Evolutionary conservation across 441 rosid genomes (phyloP).

Genomic region (Arabidopsis hybrid): DNA sequence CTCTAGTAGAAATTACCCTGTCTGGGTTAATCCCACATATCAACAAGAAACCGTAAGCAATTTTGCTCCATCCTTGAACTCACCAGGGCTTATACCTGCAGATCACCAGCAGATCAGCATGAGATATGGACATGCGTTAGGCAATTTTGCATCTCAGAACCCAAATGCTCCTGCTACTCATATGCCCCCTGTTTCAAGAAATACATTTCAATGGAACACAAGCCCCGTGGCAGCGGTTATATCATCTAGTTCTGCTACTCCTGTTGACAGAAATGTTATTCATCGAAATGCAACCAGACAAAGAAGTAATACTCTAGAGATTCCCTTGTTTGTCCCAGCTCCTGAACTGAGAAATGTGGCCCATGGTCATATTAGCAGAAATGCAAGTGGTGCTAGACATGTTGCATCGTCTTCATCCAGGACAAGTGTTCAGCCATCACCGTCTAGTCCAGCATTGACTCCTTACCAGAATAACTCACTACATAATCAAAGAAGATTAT

Average conservation of each 20-base stretch:
- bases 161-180: constrained; percentile 55
- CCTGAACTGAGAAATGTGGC: constrained; percentile 56
- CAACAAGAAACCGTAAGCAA: constrained; percentile 60
- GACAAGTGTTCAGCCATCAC: constrained; percentile 56
- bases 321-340: constrained; percentile 58
- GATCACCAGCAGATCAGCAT: constrained; percentile 57
- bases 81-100: constrained; percentile 51
- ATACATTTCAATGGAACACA: constrained; percentile 69
- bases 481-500: constrained; percentile 63
- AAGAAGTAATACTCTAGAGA: constrained; percentile 59
- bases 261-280: constrained; percentile 51
- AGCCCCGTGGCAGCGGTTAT: constrained; percentile 52
- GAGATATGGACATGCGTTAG: constrained; percentile 52
- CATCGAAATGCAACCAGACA: constrained; percentile 49
- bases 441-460: constrained; percentile 52
- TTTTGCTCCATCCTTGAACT: constrained; percentile 48
- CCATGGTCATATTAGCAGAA: constrained; percentile 50
- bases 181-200: constrained; percentile 59
- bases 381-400: constrained; percentile 55
- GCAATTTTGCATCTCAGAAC: constrained; percentile 48
- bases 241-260: constrained; percentile 51
- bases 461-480: constrained; percentile 59
- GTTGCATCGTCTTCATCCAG: constrained; percentile 58
- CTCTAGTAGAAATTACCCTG: constrained; percentile 64
- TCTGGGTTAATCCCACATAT: constrained; percentile 61